phyloP scores from a whole-genome alignment of 1,284 basidiomycete species.

The Ustilago nuda region DNA sequence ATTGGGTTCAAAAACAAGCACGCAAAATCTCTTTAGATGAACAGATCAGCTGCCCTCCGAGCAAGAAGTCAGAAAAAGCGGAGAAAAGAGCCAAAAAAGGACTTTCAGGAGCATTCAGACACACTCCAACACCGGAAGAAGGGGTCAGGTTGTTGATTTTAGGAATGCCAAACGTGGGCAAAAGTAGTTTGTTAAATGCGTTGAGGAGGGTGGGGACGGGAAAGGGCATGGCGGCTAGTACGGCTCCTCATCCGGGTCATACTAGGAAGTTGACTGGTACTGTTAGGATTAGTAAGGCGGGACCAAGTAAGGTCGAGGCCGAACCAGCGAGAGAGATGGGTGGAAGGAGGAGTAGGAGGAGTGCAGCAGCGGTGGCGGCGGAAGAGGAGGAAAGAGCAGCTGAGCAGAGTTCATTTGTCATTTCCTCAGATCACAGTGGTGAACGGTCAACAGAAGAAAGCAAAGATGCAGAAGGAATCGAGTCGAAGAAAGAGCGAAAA shows the following conservation, averaged over 20 bases:
- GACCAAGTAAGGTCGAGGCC: conserved; percentile 29
- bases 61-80: conserved; percentile 18
- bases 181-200: conserved; percentile 91
- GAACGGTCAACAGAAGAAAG: background rate
- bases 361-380: background rate
- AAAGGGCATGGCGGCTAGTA: conserved; percentile 87
- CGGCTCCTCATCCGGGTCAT: conserved; percentile 80
- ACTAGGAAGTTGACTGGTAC: conserved; percentile 67
- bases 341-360: background rate
- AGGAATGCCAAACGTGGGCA: conserved; percentile 99
- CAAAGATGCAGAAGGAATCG: conserved; percentile 74
- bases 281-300: conserved; percentile 62
- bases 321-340: conserved; percentile 4
- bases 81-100: conserved; percentile 51
- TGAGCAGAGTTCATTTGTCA: conserved; percentile 4
- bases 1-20: conserved; percentile 66
- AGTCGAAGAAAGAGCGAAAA: conserved; percentile 79
- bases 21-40: conserved; percentile 22
- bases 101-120: conserved; percentile 63
- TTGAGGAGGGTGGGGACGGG: conserved; percentile 87
- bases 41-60: conserved; percentile 7
- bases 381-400: conserved; percentile 3
- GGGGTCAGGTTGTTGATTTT: conserved; percentile 65
- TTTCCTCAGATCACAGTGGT: conserved; percentile 3
- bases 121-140: conserved; percentile 65